phyloP scores from a whole-genome alignment of 345 rosid genomes.

The Rhodomyrtus tomentosa region DNA sequence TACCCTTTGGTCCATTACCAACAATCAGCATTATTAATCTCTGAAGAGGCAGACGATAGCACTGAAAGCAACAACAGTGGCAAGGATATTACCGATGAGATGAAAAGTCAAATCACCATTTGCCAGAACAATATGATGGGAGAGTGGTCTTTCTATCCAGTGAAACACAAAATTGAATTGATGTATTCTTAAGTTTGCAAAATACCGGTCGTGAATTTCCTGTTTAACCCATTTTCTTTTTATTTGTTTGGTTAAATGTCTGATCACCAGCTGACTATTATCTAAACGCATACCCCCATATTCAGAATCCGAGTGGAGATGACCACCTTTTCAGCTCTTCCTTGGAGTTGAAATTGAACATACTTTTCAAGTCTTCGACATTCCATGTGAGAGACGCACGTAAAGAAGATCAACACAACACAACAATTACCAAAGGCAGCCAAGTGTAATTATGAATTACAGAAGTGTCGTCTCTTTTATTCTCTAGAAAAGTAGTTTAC shows the following conservation, averaged over 20 bases:
- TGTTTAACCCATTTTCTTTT: background rate
- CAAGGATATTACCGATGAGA: background rate
- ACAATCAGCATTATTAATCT: constrained; percentile 17
- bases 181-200: background rate
- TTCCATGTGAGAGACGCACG: constrained; percentile 71
- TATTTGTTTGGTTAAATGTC: background rate
- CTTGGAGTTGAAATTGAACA: constrained; percentile 65
- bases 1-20: constrained; percentile 31
- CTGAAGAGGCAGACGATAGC: constrained; percentile 77
- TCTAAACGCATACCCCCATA: constrained; percentile 53
- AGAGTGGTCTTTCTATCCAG: background rate
- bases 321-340: constrained; percentile 85
- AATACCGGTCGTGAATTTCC: background rate
- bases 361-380: constrained; percentile 53
- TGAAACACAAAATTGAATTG: background rate
- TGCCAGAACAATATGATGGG: background rate
- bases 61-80: constrained; percentile 23
- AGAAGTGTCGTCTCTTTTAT: background rate
- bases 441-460: background rate
- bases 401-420: background rate
- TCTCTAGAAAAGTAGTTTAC: background rate
- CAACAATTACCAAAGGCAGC: background rate
- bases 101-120: background rate
- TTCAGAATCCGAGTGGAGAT: constrained; percentile 84
- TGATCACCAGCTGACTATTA: background rate